phyloP scores from a whole-genome alignment of 2,329 filamentous ascomycete genomes.

The Penicillium verrucosum region DNA sequence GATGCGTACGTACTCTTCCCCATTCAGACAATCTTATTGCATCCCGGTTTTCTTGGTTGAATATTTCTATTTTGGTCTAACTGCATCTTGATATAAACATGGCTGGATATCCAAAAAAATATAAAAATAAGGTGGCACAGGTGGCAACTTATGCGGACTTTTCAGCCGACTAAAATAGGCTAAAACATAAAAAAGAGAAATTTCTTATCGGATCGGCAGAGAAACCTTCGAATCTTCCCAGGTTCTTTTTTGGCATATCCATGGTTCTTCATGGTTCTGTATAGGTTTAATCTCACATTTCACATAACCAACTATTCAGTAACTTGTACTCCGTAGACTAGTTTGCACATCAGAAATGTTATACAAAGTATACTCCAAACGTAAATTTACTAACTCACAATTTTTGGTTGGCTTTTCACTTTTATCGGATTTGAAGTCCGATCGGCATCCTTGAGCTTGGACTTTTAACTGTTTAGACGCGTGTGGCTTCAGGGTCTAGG shows the following conservation, averaged over 20 bases:
- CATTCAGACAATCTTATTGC: background rate
- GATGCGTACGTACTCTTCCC: constrained; percentile 7
- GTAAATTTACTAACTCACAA: background rate
- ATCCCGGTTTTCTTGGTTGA: background rate
- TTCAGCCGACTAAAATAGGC: background rate
- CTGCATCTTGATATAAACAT: background rate
- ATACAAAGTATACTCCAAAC: background rate
- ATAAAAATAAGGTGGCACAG: background rate
- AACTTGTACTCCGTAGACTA: background rate
- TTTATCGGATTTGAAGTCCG: background rate
- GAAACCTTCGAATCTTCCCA: background rate
- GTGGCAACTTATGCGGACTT: background rate
- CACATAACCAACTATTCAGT: background rate
- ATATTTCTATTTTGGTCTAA: background rate
- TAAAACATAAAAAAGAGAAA: background rate
- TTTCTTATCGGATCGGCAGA: background rate
- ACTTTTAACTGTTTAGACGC: background rate
- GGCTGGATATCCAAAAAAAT: background rate
- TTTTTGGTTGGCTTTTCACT: background rate
- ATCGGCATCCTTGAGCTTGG: background rate
- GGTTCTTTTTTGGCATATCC: background rate
- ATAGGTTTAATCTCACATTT: background rate
- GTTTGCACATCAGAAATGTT: background rate
- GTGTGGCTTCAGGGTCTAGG: background rate
- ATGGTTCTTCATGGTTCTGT: background rate